These are phyloP conservation scores for Calonectria honghensis DNA, from an alignment of 2,329 filamentous ascomycete species.

Conservation along the genomic window DNA sequence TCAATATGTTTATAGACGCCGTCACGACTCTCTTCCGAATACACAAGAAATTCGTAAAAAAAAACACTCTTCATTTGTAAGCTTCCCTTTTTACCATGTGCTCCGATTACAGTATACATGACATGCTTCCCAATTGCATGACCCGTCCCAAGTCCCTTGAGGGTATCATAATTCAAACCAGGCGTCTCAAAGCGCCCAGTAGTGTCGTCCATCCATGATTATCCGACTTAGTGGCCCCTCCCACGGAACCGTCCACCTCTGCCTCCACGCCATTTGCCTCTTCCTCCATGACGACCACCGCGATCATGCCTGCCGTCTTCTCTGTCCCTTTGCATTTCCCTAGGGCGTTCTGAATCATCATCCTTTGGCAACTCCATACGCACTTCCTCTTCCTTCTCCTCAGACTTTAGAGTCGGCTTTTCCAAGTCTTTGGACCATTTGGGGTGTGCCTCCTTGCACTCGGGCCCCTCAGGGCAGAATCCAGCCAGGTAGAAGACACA, in stretches of 20 bases:
- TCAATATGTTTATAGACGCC: constrained; percentile 56
- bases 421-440: constrained; percentile 86
- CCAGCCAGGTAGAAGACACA: constrained; percentile 93
- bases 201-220: constrained; percentile 7
- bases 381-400: constrained; percentile 73
- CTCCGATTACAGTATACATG: constrained; percentile 17
- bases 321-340: constrained; percentile 60
- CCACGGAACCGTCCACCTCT: constrained; percentile 60
- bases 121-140: constrained; percentile 26
- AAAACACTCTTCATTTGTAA: constrained; percentile 28
- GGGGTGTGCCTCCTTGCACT: constrained; percentile 88
- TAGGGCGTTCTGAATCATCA: constrained; percentile 61
- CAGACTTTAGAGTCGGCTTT: constrained; percentile 82
- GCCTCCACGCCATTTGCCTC: constrained; percentile 62
- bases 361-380: constrained; percentile 59
- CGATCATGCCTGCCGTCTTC: constrained; percentile 58
- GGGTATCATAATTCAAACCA: constrained; percentile 39
- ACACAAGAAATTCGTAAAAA: constrained; percentile 45
- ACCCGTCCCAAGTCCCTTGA: constrained; percentile 31
- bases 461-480: constrained; percentile 89
- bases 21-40: constrained; percentile 54
- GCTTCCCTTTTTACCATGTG: background rate
- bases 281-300: constrained; percentile 59
- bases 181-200: constrained; percentile 23
- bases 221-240: constrained; percentile 54